Base-by-base conservation (phyloP, 2,329 filamentous ascomycete genomes). In the Magnaporthiopsis poae region DNA sequence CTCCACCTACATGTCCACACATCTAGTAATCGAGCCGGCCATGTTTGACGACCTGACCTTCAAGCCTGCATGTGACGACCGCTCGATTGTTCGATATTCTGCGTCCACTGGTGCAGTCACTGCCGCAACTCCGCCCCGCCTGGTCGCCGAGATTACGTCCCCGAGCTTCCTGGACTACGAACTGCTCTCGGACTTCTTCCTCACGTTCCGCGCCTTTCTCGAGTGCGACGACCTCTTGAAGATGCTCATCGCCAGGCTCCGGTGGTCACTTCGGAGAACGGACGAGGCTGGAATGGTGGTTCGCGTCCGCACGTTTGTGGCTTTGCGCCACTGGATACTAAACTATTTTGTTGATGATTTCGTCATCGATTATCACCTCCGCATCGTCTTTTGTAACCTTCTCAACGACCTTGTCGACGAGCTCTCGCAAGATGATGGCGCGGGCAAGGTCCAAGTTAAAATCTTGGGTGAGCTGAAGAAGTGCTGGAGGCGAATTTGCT, bases 271-370 rank as follows among this genome's bases (percentile, higher is more conserved):
- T 63, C 86, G 85, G 63, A 86, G 91, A 66, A 80, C 85, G 62
- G 91, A 96, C 74, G 92, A 97, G 74, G 87, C 88, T 67, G 95
- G 95, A 59, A 90, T 92, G 74, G 91, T 99, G 65, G 95, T 97
- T n/a, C 87, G 94, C 64, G 96, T 99, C 21, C 87, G 95, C 60
- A 96, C 93, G 0, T 99, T 98, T 79, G 95, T 97, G 33, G 95
- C 95, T 9, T 83, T 98, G 61, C 88, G 95, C 67, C 95, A 99
- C 77, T 99, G 95, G 95, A 93, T 98, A 67, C 79, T 99, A 69
- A 99, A 99, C 76, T 99, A 99, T 77, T 99, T 98, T 71, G 84
- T 91, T 66, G 95, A 99, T 74, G 95, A 99, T 74, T 99, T 96
- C 75, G 86, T 96, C 60, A 78, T 89, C 31, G 87, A 93, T 74